phyloP scores from a whole-genome alignment of 2,329 filamentous ascomycete genomes.

The Epichloe glyceriae region DNA sequence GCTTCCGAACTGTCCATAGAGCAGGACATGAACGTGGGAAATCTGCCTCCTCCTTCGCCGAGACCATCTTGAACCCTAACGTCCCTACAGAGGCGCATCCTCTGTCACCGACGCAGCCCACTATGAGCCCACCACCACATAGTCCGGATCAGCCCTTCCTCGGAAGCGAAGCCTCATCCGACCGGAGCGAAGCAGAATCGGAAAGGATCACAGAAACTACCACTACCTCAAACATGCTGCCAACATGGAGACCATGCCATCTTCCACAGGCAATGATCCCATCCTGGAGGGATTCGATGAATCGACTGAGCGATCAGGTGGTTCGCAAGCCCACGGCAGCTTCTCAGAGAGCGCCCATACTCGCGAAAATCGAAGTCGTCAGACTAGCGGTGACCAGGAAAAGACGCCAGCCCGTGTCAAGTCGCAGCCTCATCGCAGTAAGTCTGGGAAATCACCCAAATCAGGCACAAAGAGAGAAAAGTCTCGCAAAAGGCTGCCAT shows the following conservation, averaged over 20 bases:
- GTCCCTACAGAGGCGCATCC: constrained; percentile 41
- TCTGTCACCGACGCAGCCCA: constrained; percentile 32
- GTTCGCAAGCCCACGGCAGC: constrained; percentile 31
- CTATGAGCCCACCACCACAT: constrained; percentile 19
- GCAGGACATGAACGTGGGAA: constrained; percentile 38
- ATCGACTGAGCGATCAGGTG: constrained; percentile 40
- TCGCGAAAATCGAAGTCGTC: constrained; percentile 22
- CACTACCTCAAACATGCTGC: constrained; percentile 91
- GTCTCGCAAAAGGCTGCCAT: constrained; percentile 36
- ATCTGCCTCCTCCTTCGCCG: constrained; percentile 45
- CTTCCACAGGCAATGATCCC: constrained; percentile 84
- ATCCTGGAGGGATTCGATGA: constrained; percentile 67
- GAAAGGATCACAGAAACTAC: constrained; percentile 84
- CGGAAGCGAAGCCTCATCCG: constrained; percentile 82
- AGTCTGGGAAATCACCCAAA: constrained; percentile 47
- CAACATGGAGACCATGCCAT: constrained; percentile 81
- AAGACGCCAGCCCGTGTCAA: constrained; percentile 17
- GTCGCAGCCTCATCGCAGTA: constrained; percentile 27
- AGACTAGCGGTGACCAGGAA: constrained; percentile 19
- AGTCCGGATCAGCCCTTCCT: constrained; percentile 25
- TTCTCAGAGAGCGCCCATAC: constrained; percentile 31
- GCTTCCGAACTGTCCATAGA: constrained; percentile 32
- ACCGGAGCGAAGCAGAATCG: constrained; percentile 77
- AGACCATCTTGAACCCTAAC: constrained; percentile 43
- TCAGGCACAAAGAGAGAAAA: constrained; percentile 30